Conservation (phyloP, 371 early-diverging fungal species). For the Thermomucor indicae-seudaticae region DNA sequence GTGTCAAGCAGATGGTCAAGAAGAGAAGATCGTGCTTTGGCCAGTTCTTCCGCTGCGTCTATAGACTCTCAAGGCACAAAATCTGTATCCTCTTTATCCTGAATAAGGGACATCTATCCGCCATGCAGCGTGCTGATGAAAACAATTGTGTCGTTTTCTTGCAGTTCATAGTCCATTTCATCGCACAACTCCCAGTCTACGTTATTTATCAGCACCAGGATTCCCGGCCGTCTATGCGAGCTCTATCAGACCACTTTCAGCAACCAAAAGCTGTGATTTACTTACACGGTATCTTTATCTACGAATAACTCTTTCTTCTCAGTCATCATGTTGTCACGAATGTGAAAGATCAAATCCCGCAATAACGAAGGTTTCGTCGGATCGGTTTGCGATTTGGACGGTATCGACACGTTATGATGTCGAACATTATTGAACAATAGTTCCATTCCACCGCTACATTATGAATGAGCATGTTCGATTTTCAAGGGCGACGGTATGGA, state of each 20-base stretch:
- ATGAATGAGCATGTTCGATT: neutral
- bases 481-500: neutral
- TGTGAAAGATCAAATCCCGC: conserved; percentile 68
- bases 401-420: conserved; percentile 51
- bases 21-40: conserved; percentile 24
- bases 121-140: conserved; percentile 96
- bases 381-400: conserved; percentile 27
- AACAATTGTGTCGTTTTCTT: conserved; percentile 77
- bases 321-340: conserved; percentile 67
- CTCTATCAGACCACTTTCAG: neutral
- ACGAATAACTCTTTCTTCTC: conserved; percentile 87
- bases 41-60: conserved; percentile 30
- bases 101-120: conserved; percentile 5
- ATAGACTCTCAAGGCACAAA: neutral
- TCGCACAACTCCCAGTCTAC: conserved; percentile 97
- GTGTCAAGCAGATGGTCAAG: conserved; percentile 4
- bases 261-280: conserved; percentile 5
- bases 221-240: conserved; percentile 81
- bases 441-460: conserved; percentile 88
- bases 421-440: conserved; percentile 80
- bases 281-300: conserved; percentile 80
- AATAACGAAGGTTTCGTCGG: conserved; percentile 51
- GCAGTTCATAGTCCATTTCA: conserved; percentile 75
- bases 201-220: conserved; percentile 92
- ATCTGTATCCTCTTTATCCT: neutral